Conservation (phyloP, 352 stramenopile species). For the Bremia lactucae region DNA sequence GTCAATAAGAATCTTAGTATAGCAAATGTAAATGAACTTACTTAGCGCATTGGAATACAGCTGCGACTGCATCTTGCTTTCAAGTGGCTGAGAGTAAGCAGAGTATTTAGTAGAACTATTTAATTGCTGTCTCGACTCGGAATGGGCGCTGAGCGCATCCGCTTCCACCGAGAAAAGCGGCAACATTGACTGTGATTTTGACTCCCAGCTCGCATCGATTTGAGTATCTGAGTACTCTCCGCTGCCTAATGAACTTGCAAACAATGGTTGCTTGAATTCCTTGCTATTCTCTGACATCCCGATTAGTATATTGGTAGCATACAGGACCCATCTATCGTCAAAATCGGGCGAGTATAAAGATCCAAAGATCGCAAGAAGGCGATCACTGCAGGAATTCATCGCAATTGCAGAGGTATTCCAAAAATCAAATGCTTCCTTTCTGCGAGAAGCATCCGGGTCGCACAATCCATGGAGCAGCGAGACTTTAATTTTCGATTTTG, state of each 20-base stretch:
- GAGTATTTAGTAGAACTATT: neutral
- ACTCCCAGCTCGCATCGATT: constrained; percentile 65
- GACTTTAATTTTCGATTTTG: constrained; percentile 18
- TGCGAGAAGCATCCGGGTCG: constrained; percentile 33
- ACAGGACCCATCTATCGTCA: constrained; percentile 58
- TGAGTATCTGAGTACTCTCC: constrained; percentile 34
- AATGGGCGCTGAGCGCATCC: constrained; percentile 27
- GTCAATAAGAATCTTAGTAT: neutral
- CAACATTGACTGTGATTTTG: constrained; percentile 53
- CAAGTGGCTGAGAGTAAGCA: constrained; percentile 5
- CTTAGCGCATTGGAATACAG: constrained; percentile 20
- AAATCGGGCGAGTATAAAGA: constrained; percentile 31
- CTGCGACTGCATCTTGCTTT: constrained; percentile 35
- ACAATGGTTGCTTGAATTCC: constrained; percentile 29
- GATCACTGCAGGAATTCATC: constrained; percentile 21
- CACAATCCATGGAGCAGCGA: constrained; percentile 42
- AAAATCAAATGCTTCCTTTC: constrained; percentile 31
- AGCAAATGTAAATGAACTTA: constrained; percentile 6
- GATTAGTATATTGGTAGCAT: constrained; percentile 51
- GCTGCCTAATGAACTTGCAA: constrained; percentile 35
- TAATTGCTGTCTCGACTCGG: constrained; percentile 1
- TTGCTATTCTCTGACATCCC: constrained; percentile 19
- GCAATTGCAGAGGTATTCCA: constrained; percentile 31
- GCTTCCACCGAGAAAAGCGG: constrained; percentile 71
- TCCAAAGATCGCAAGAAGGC: constrained; percentile 46